Evolutionary conservation across 768 basidiomycete genomes (phyloP).

Genomic region (Russula dissimulans): DNA sequence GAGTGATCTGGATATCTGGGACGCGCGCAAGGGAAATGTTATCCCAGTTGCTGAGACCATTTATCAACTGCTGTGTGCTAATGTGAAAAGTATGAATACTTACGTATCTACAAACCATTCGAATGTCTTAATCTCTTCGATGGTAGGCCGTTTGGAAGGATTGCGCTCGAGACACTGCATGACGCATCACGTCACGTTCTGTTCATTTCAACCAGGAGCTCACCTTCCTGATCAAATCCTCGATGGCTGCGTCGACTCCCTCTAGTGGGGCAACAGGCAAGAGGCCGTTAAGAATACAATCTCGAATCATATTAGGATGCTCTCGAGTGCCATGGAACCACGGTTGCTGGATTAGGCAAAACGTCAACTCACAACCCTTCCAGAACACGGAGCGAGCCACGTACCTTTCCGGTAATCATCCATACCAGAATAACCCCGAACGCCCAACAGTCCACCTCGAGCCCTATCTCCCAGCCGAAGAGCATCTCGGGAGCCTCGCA

Average conservation of each 20-base stretch:
- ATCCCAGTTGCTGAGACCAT: constrained; percentile 12
- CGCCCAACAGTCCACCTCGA: constrained; percentile 19
- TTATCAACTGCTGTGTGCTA: not conserved
- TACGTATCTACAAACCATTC: constrained; percentile 17
- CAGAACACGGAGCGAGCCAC: not conserved
- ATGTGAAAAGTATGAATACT: not conserved
- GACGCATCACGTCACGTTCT: not conserved
- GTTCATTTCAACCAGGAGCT: not conserved
- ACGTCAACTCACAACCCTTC: not conserved
- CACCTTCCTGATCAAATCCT: constrained; percentile 14
- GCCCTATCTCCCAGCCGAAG: constrained; percentile 15
- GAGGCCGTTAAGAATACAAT: not conserved
- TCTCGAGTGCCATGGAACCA: not conserved
- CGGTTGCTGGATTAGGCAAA: not conserved
- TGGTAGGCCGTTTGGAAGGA: constrained; percentile 12
- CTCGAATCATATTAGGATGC: not conserved
- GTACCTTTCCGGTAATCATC: constrained; percentile 18
- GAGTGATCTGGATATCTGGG: constrained; percentile 13
- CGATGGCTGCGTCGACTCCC: not conserved
- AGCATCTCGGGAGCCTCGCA: constrained; percentile 18
- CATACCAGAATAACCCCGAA: constrained; percentile 15
- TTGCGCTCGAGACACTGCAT: constrained; percentile 19
- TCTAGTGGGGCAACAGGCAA: constrained; percentile 1
- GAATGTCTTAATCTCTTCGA: not conserved
- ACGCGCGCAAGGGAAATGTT: not conserved